Conservation (phyloP, 768 basidiomycete species). For the Lactarius hengduanensis region DNA sequence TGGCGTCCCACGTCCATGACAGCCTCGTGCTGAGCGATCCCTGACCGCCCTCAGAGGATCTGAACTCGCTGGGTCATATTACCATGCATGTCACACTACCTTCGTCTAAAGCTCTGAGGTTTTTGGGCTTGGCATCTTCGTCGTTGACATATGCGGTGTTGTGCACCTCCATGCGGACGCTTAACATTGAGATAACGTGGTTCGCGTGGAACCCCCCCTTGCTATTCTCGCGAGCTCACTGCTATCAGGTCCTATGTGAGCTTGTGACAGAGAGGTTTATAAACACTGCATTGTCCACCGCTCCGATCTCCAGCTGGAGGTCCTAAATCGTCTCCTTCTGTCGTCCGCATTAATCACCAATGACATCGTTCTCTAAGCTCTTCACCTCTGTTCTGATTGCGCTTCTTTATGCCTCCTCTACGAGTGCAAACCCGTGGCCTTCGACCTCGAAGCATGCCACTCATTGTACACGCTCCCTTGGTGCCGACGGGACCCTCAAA, state of each 20-base stretch:
- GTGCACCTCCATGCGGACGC: background rate
- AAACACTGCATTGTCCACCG: background rate
- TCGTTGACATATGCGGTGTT: background rate
- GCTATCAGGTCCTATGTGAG: background rate
- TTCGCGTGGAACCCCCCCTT: background rate
- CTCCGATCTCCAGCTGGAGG: background rate
- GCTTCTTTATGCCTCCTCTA: slow-evolving; percentile 27
- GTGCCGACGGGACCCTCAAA: slow-evolving; percentile 21
- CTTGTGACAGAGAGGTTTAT: background rate
- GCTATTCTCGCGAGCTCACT: background rate
- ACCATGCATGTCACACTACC: too few species aligned
- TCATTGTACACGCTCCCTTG: slow-evolving; percentile 29
- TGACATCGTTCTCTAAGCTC: slow-evolving; percentile 30
- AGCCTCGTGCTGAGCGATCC: background rate
- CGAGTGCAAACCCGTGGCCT: slow-evolving; percentile 29
- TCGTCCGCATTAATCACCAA: background rate
- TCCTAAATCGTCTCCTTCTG: background rate
- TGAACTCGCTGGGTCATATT: background rate
- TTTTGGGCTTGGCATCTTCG: background rate
- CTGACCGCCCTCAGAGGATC: background rate
- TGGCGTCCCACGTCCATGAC: background rate
- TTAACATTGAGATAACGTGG: background rate
- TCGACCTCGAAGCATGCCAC: slow-evolving; percentile 30
- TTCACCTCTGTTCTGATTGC: slow-evolving; percentile 31
- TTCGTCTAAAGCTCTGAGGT: too few species aligned